Evolutionary conservation across 257 asterid genomes (phyloP), one percentile per base, ranked within the genome.

Genomic region (Scutellaria galericulata): DNA sequence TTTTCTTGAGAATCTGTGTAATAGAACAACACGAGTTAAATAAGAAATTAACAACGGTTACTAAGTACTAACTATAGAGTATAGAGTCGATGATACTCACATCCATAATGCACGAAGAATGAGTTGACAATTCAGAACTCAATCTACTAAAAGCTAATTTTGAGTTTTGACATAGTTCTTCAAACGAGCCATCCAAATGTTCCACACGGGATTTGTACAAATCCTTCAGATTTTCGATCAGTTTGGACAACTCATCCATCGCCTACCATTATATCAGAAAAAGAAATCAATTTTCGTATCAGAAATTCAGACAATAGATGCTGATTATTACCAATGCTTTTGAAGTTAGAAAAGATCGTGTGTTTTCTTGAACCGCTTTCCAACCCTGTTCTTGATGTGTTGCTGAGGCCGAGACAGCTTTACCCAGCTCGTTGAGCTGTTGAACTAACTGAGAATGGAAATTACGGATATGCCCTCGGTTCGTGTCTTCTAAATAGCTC

Each of bases 401-500:
- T 54, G 53, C 75, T 47, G 90, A 81, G 74, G 59, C 68, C 41
- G 84, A 81, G 9, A 85, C 64, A 6, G 71, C 78, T 68, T 75
- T 71, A 11, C 77, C 59, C 41, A 83, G 71, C 67, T 75, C 82
- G 22, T 81, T 85, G 53, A 87, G 90, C 78, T 83, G 88, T 14
- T 73, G 82, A 74, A 84, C 81, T 66, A 85, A 79, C 75, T 75
- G 78, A 53, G 77, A 60, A 48, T 68, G 73, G 48, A 75, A 79
- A n/a, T 73, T 65, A 69, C 68, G 65, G 20, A 83, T 61, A n/a
- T 68, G 76, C 44, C 69, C 57, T 79, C 74, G 81, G 79, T 81
- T 87, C 57, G 56, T 62, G 22, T 77, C 88, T 79, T 87, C 88
- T 57, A 86, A 60, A 50, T 47, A 18, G 18, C 78, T 82, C 83